phyloP scores from a whole-genome alignment of 2,329 filamentous ascomycete genomes.

The Trichoderma harzianum region DNA sequence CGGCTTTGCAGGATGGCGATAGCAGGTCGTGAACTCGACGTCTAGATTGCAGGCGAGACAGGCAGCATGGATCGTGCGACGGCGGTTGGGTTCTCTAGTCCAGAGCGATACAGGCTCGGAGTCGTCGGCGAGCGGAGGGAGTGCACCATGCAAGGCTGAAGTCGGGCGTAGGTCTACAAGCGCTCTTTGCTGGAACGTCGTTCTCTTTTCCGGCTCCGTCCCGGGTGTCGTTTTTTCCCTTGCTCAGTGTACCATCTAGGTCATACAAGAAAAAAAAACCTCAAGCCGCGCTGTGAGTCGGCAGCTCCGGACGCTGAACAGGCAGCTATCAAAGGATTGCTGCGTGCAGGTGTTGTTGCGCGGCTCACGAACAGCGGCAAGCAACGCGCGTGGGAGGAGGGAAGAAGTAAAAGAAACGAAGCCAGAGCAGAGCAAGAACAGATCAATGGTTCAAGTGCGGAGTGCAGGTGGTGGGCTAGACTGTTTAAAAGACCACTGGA shows the following conservation, averaged over 20 bases:
- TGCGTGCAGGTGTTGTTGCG: background rate
- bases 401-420: background rate
- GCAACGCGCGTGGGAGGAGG: background rate
- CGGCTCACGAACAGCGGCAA: conserved; percentile 1
- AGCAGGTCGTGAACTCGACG: conserved; percentile 4
- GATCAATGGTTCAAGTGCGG: conserved; percentile 14
- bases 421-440: background rate
- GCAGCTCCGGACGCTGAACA: background rate
- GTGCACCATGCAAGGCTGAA: conserved; percentile 14
- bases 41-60: conserved; percentile 4
- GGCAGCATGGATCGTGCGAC: conserved; percentile 15
- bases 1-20: background rate
- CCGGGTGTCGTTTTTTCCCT: background rate
- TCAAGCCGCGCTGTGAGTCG: background rate
- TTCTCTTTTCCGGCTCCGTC: background rate
- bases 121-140: background rate
- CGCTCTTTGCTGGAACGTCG: background rate
- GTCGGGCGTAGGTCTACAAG: background rate
- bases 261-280: background rate
- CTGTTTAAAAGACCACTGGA: too few species aligned
- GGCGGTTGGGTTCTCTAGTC: conserved; percentile 5
- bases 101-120: conserved; percentile 2
- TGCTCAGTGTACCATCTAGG: background rate
- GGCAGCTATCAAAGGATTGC: background rate
- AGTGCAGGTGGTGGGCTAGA: conserved; percentile 17